These are phyloP conservation scores for Ceratocystis lukuohia DNA, from an alignment of 2,329 filamentous ascomycete species.

Conservation along the genomic window DNA sequence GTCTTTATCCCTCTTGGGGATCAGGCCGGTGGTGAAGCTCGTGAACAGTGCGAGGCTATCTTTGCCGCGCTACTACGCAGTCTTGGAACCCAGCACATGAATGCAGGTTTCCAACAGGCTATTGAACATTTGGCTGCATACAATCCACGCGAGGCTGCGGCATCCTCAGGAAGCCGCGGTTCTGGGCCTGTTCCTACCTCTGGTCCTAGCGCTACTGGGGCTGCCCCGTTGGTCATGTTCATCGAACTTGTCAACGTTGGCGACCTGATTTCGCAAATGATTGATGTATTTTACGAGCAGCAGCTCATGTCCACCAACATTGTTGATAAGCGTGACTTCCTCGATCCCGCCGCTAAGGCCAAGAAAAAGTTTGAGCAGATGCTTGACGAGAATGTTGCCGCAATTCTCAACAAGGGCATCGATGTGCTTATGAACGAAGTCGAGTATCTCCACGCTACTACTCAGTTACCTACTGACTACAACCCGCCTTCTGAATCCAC, in stretches of 20 bases:
- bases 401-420: slow-evolving; percentile 92
- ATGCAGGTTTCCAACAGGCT: slow-evolving; percentile 84
- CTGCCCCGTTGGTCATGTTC: slow-evolving; percentile 87
- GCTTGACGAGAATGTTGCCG: slow-evolving; percentile 91
- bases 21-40: slow-evolving; percentile 67
- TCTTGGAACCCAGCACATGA: slow-evolving; percentile 74
- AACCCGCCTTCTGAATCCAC: slow-evolving; percentile 37
- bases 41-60: slow-evolving; percentile 77
- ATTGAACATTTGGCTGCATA: slow-evolving; percentile 84
- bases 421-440: slow-evolving; percentile 98
- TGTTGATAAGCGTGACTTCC: slow-evolving; percentile 83
- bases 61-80: slow-evolving; percentile 77
- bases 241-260: slow-evolving; percentile 96
- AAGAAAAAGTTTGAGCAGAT: slow-evolving; percentile 99
- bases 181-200: not conserved
- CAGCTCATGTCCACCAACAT: slow-evolving; percentile 74
- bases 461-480: slow-evolving; percentile 76
- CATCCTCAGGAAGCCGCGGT: slow-evolving; percentile 46
- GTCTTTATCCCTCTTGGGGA: slow-evolving; percentile 71
- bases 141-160: slow-evolving; percentile 69
- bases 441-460: slow-evolving; percentile 84
- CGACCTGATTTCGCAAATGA: slow-evolving; percentile 95
- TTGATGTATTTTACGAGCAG: slow-evolving; percentile 96
- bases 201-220: slow-evolving; percentile 26
- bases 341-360: slow-evolving; percentile 79